phyloP scores from a whole-genome alignment of 2,329 filamentous ascomycete species.

The Hypoxylon sp. region DNA sequence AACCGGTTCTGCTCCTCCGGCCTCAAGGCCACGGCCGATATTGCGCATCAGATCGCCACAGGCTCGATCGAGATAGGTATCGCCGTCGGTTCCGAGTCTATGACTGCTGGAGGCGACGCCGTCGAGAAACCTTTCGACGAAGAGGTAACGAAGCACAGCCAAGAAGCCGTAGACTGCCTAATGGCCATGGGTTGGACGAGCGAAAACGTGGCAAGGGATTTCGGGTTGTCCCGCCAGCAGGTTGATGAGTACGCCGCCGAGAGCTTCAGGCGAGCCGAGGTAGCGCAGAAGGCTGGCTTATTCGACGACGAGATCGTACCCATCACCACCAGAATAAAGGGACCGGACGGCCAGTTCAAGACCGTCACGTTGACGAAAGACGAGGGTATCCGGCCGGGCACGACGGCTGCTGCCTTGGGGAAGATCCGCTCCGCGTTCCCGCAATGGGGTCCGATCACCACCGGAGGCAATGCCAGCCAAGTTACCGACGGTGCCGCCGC shows the following conservation, averaged over 20 bases:
- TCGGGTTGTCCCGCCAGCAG: slow-evolving; percentile 81
- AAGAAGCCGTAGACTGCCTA: slow-evolving; percentile 87
- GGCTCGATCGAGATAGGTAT: slow-evolving; percentile 90
- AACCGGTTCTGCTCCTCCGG: slow-evolving; percentile 99
- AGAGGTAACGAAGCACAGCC: slow-evolving; percentile 75
- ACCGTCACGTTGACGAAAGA: slow-evolving; percentile 85
- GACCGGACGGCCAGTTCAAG: slow-evolving; percentile 82
- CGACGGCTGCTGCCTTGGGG: slow-evolving; percentile 81
- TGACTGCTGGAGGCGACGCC: slow-evolving; percentile 80
- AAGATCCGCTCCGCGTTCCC: slow-evolving; percentile 95
- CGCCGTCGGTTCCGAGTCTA: slow-evolving; percentile 88
- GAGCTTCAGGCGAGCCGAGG: slow-evolving; percentile 88
- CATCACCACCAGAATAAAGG: slow-evolving; percentile 84
- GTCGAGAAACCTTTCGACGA: slow-evolving; percentile 81
- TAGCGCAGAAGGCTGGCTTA: slow-evolving; percentile 88
- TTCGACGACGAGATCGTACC: slow-evolving; percentile 96
- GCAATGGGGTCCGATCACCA: slow-evolving; percentile 86
- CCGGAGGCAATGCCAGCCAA: slow-evolving; percentile 94
- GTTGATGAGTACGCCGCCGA: slow-evolving; percentile 91
- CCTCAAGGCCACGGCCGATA: slow-evolving; percentile 94
- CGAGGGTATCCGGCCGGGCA: slow-evolving; percentile 91
- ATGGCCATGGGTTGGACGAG: slow-evolving; percentile 98
- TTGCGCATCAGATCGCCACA: slow-evolving; percentile 84
- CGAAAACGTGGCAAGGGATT: slow-evolving; percentile 94
- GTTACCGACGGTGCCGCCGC: slow-evolving; percentile 94